Percentiles rank a stretch among this genome's conserved stretches.
Conservation (phyloP, 2,329 filamentous ascomycete genomes). For the Cryphonectria carpinicola region DNA sequence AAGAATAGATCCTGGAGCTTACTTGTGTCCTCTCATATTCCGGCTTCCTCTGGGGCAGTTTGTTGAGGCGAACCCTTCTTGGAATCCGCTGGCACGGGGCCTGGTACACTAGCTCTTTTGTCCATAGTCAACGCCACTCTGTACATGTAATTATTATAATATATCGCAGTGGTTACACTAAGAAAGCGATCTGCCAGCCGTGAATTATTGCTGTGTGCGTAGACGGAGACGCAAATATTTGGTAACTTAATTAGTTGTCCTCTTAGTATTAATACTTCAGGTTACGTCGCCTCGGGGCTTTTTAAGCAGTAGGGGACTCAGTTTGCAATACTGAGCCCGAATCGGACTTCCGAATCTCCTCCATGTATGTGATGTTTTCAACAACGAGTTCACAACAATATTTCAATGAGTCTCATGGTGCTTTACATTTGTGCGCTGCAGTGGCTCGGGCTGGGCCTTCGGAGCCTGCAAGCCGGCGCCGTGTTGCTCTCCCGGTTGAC, state of each 20-base stretch:
- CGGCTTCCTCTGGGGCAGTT: neutral
- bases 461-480: neutral
- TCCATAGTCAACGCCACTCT: neutral
- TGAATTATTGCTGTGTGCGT: neutral
- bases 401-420: neutral
- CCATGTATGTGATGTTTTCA: neutral
- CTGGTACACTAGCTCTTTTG: neutral
- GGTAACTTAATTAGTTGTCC: neutral
- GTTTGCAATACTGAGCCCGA: neutral
- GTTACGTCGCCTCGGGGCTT: too few species aligned
- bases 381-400: neutral
- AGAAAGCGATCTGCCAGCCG: neutral
- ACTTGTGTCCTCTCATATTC: neutral
- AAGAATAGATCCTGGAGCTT: neutral
- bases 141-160: neutral
- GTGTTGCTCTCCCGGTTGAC: neutral
- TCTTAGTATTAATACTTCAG: too few species aligned
- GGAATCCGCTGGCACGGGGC: neutral
- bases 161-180: neutral
- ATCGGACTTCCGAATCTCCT: neutral
- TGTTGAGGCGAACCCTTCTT: neutral
- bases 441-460: neutral
- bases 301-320: too few species aligned
- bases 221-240: neutral
- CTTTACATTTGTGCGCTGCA: neutral